These are phyloP conservation scores for Bisporella sp. DNA, from an alignment of 2,329 filamentous ascomycete species.

Conservation along the genomic window DNA sequence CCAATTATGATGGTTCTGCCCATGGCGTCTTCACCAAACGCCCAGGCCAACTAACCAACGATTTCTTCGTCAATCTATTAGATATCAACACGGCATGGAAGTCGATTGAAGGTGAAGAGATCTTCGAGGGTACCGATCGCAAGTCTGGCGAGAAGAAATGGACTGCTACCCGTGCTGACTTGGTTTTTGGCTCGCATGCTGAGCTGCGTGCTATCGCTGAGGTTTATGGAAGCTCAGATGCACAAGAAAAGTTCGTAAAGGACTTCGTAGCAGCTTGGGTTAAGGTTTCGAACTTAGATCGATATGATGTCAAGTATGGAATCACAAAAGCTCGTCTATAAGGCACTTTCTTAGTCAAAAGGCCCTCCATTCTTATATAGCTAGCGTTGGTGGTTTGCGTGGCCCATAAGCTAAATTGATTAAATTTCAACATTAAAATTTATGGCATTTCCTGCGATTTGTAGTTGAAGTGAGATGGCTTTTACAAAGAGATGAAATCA, in stretches of 20 bases:
- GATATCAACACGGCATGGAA: conserved; percentile 62
- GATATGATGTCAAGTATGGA: conserved; percentile 44
- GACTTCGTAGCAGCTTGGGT: conserved; percentile 67
- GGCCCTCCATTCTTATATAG: no score
- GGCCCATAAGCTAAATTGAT: no score
- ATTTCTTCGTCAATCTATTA: conserved; percentile 77
- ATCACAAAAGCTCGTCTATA: not conserved
- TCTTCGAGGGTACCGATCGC: conserved; percentile 58
- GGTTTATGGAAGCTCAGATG: conserved; percentile 58
- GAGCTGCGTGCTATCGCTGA: conserved; percentile 66
- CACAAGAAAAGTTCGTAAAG: conserved; percentile 56
- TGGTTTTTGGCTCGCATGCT: conserved; percentile 67
- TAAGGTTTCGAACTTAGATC: conserved; percentile 69
- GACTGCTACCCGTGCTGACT: conserved; percentile 60
- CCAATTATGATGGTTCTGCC: conserved; percentile 64
- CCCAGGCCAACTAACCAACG: conserved; percentile 65
- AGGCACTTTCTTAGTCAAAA: not conserved
- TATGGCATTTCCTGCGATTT: no score
- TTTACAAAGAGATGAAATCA: no score
- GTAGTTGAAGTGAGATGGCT: no score
- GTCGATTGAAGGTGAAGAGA: conserved; percentile 41
- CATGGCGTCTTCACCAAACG: conserved; percentile 62
- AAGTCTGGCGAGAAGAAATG: conserved; percentile 61
- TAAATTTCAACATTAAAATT: no score
- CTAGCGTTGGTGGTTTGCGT: no score